Percentiles rank a stretch among this genome's conserved stretches.
Evolutionary conservation across 805 yeast species (phyloP).

Genomic region (Starmerella sp.): DNA sequence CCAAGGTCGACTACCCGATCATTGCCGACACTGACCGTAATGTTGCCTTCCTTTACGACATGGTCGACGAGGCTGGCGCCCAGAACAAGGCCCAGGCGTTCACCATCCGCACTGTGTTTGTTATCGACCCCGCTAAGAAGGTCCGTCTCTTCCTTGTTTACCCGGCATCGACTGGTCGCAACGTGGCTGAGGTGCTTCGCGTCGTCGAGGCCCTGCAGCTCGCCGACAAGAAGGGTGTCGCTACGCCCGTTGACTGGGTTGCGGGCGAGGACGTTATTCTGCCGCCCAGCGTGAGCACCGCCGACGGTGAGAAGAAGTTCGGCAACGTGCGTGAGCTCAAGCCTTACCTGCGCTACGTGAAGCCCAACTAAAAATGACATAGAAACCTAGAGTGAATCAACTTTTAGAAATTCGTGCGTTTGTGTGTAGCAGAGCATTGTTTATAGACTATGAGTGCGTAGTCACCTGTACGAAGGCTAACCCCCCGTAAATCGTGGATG

Average conservation of each 20-base stretch:
- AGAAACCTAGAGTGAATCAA: neutral
- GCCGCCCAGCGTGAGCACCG: slow-evolving; percentile 75
- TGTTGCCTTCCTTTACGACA: slow-evolving; percentile 72
- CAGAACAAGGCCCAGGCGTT: slow-evolving; percentile 58
- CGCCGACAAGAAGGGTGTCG: slow-evolving; percentile 63
- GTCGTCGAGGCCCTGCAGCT: slow-evolving; percentile 78
- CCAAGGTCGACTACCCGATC: slow-evolving; percentile 75
- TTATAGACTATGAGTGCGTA: too few relatives aligned
- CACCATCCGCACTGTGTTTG: slow-evolving; percentile 85
- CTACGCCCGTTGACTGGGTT: slow-evolving; percentile 87
- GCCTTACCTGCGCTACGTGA: slow-evolving; percentile 76
- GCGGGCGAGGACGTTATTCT: slow-evolving; percentile 85
- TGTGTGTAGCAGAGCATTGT: too few relatives aligned
- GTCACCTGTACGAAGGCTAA: too few relatives aligned
- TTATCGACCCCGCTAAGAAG: slow-evolving; percentile 84
- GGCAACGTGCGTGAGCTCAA: slow-evolving; percentile 78
- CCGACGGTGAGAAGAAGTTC: slow-evolving; percentile 67
- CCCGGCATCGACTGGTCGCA: slow-evolving; percentile 93
- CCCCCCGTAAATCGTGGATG: too few relatives aligned
- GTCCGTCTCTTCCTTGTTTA: slow-evolving; percentile 76
- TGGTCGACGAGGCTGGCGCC: slow-evolving; percentile 80
- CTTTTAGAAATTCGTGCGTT: too few relatives aligned
- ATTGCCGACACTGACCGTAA: slow-evolving; percentile 79
- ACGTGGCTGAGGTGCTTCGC: slow-evolving; percentile 84
- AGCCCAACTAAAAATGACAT: slow-evolving; percentile 6